A percentile compares a stretch with the other conserved stretches of the same genome.
Evolutionary conservation across 1,139 yeast species (phyloP).

Genomic region (Suhomyces bolitotheri): DNA sequence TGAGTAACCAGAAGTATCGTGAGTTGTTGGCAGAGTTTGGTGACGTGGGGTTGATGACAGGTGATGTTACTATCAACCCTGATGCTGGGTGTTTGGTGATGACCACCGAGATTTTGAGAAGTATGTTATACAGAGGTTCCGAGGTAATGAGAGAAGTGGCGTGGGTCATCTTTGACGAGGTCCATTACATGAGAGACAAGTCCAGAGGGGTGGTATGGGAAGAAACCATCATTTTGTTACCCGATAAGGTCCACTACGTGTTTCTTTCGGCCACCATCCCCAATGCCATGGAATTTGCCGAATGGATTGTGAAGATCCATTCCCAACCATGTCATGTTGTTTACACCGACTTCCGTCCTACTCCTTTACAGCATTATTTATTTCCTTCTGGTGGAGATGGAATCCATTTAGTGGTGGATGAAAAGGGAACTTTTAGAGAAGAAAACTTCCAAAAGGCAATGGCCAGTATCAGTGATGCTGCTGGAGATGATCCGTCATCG

Average conservation of each 20-base stretch:
- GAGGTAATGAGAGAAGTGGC: constrained; percentile 96
- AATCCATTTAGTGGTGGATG: constrained; percentile 95
- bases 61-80: constrained; percentile 96
- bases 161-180: constrained; percentile 95
- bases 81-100: constrained; percentile 95
- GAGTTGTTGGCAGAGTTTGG: constrained; percentile 90
- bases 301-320: constrained; percentile 96
- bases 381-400: constrained; percentile 99
- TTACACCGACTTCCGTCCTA: constrained; percentile 97
- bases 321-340: constrained; percentile 98
- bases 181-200: constrained; percentile 93
- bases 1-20: constrained; percentile 94
- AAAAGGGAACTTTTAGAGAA: constrained; percentile 92
- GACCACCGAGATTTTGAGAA: constrained; percentile 95
- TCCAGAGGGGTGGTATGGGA: constrained; percentile 99
- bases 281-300: constrained; percentile 97
- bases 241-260: constrained; percentile 89
- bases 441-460: constrained; percentile 98
- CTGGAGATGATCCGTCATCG: constrained; percentile 80
- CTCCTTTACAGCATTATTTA: constrained; percentile 94
- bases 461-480: constrained; percentile 82
- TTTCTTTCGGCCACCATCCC: constrained; percentile 96
- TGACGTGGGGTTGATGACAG: constrained; percentile 96
- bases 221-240: constrained; percentile 91
- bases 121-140: constrained; percentile 91